Evolutionary conservation across 371 early-diverging fungal species (phyloP), one percentile per base, ranked within the genome.

Genomic region (Mucor piriformis): DNA sequence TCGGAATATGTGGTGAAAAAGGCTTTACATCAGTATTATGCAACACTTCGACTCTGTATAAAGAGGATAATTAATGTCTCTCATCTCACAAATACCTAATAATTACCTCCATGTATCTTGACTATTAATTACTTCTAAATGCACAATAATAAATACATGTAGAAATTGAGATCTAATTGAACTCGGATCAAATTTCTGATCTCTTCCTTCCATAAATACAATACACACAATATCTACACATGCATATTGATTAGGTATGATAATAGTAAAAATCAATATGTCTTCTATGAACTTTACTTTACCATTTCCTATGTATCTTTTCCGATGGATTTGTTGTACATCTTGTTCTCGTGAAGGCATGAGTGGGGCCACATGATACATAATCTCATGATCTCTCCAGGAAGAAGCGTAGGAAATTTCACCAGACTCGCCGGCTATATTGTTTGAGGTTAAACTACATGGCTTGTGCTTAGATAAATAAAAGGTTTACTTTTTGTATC

Each of bases 251-350:
- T 20, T 21, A 43, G 3, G n/a, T n/a, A 21, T 20, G 8, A 18
- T 20, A 21, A 15, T 32, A 18, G 23, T 24, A 35, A 18, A 27
- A 40, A 49, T 38, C 2, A 18, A 42, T 23, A 18, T n/a, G n/a
- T n/a, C n/a, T n/a, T n/a, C n/a, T n/a, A n/a, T n/a, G n/a, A n/a
- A n/a, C n/a, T n/a, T n/a, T 4, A 52, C 15, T 29, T 8, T 78
- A 79, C 78, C 92, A 72, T 94, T 94, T 51, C 94, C 94, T 38
- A 94, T 88, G 64, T 92, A 91, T 15, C 92, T 77, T 67, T 94
- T 94, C 13, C 91, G 79, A 61, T 92, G 91, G 18, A 93, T 77
- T 70, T 92, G 93, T 46, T 93, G 92, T 23, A 69, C 69, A 66
- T 93, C 93, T 8, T 76, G 76, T 6, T 74, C 72, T 54, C 81